A percentile compares a stretch with the other conserved stretches of the same genome.
These are phyloP conservation scores for Parasitella parasitica DNA, from an alignment of 371 early-diverging fungal species.

Conservation along the genomic window DNA sequence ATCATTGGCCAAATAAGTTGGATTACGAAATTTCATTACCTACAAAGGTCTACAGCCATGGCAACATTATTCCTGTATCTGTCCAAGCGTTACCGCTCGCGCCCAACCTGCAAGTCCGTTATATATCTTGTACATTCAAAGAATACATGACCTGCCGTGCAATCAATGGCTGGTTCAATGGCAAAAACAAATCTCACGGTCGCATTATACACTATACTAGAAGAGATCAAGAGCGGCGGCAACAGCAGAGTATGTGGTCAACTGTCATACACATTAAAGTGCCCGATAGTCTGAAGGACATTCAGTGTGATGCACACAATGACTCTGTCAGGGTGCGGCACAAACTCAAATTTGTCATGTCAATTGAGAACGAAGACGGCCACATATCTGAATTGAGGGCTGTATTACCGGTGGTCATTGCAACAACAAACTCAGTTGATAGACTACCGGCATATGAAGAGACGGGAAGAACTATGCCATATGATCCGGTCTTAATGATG, in stretches of 20 bases:
- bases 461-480: constrained; percentile 28
- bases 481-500: constrained; percentile 33
- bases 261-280: constrained; percentile 22
- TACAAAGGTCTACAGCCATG: constrained; percentile 26
- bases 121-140: constrained; percentile 36
- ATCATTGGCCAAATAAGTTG: constrained; percentile 31
- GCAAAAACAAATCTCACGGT: constrained; percentile 32
- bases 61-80: constrained; percentile 26
- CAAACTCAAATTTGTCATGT: constrained; percentile 26
- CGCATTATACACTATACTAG: constrained; percentile 33
- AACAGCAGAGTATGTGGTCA: not conserved
- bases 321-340: constrained; percentile 30
- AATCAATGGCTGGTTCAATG: constrained; percentile 29
- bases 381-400: constrained; percentile 26
- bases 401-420: constrained; percentile 25
- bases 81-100: constrained; percentile 14
- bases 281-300: constrained; percentile 23
- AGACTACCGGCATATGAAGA: constrained; percentile 33
- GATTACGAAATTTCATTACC: constrained; percentile 34
- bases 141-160: constrained; percentile 44
- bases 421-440: constrained; percentile 9
- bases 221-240: constrained; percentile 7
- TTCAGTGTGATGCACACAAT: constrained; percentile 35
- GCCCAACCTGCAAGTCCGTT: constrained; percentile 15
- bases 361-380: constrained; percentile 21